Evolutionary conservation across 371 early-diverging fungal genomes (phyloP).

Genomic region (Syncephalis plumigaleata): DNA sequence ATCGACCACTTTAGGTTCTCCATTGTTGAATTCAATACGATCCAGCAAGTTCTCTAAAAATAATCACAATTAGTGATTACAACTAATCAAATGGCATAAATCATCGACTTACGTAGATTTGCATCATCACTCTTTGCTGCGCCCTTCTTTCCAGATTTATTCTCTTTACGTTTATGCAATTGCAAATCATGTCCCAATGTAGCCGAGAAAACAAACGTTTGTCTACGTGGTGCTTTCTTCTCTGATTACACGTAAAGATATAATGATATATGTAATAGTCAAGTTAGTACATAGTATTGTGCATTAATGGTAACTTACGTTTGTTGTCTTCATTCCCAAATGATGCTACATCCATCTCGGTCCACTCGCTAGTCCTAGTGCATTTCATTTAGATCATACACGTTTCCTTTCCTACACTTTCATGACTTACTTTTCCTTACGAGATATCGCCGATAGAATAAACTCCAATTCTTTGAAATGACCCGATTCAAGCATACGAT

Average conservation of each 20-base stretch:
- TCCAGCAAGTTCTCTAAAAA: constrained; percentile 41
- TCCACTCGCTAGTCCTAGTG: constrained; percentile 19
- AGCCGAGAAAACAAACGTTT: constrained; percentile 94
- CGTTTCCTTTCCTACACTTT: neutral
- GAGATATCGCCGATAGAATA: constrained; percentile 31
- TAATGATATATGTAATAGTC: no score
- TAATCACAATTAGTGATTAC: neutral
- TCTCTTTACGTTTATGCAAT: constrained; percentile 25
- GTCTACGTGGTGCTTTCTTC: constrained; percentile 22
- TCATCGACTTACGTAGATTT: neutral
- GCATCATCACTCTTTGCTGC: neutral
- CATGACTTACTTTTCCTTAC: neutral
- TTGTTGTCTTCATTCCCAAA: constrained; percentile 1
- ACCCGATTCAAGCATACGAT: constrained; percentile 87
- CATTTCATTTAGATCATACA: neutral
- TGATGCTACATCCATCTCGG: constrained; percentile 13
- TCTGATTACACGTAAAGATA: constrained; percentile 3
- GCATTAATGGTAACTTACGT: no score
- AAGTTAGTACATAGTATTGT: no score
- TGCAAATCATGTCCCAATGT: constrained; percentile 64
- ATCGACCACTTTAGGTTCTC: constrained; percentile 48
- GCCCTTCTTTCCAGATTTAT: constrained; percentile 8
- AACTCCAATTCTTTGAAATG: constrained; percentile 66
- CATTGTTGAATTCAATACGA: constrained; percentile 54
- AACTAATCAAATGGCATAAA: neutral